Percentiles rank a stretch among this genome's conserved stretches.
Evolutionary conservation across 2,329 filamentous ascomycete genomes (phyloP).

Genomic region (Talaromyces sp.): DNA sequence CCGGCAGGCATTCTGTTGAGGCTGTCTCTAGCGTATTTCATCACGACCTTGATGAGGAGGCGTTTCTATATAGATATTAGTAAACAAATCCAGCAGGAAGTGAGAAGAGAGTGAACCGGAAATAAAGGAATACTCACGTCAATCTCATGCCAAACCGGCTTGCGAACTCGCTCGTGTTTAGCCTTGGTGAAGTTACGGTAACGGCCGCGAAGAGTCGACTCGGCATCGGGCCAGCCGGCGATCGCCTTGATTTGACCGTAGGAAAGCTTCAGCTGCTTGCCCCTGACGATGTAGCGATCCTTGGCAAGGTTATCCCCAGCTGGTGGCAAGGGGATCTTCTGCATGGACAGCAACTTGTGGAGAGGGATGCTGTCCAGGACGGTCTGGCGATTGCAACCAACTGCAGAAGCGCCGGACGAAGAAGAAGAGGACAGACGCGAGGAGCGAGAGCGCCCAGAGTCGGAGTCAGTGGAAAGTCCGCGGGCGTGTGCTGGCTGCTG

Average conservation of each 20-base stretch:
- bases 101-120: background rate
- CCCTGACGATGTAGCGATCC: slow-evolving; percentile 43
- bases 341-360: background rate
- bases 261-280: slow-evolving; percentile 43
- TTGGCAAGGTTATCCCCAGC: slow-evolving; percentile 22
- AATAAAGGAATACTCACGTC: slow-evolving; percentile 41
- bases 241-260: slow-evolving; percentile 50
- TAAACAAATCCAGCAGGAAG: background rate
- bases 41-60: slow-evolving; percentile 43
- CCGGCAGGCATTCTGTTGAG: background rate
- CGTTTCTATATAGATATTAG: slow-evolving; percentile 31
- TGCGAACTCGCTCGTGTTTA: slow-evolving; percentile 47
- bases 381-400: background rate
- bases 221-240: slow-evolving; percentile 46
- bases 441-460: background rate
- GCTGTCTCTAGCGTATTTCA: background rate
- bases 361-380: background rate
- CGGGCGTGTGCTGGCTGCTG: background rate
- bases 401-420: background rate
- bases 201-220: slow-evolving; percentile 50
- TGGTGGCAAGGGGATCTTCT: background rate
- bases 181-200: slow-evolving; percentile 48
- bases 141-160: slow-evolving; percentile 44
- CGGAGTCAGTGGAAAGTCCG: background rate
- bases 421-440: background rate